phyloP scores from a whole-genome alignment of 352 stramenopile genomes.

The Elongisporangium anandrum region DNA sequence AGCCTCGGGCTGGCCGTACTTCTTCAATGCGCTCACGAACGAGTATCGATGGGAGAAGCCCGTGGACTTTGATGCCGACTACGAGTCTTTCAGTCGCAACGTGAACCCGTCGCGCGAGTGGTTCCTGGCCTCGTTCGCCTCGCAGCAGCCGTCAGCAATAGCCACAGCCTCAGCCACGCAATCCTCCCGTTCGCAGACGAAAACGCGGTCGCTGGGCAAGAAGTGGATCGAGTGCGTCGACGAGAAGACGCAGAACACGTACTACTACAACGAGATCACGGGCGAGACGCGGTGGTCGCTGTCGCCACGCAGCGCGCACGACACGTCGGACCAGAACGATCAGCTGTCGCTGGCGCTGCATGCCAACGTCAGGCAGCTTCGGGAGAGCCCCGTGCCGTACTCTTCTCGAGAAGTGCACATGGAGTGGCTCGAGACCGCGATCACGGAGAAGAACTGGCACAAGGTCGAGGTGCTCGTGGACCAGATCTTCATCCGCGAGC shows the following conservation, averaged over 20 bases:
- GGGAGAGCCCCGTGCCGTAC: constrained; percentile 44
- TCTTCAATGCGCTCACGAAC: constrained; percentile 64
- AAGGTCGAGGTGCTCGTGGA: constrained; percentile 69
- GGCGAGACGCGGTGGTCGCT: constrained; percentile 85
- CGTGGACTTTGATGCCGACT: constrained; percentile 48
- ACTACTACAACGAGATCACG: constrained; percentile 91
- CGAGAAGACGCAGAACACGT: constrained; percentile 71
- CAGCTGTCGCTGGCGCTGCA: constrained; percentile 61
- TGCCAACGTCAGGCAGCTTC: constrained; percentile 45
- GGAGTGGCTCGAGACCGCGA: constrained; percentile 62
- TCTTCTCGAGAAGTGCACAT: constrained; percentile 54
- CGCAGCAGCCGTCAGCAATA: constrained; percentile 15
- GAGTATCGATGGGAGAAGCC: constrained; percentile 82
- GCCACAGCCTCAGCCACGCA: constrained; percentile 5
- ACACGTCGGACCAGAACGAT: constrained; percentile 35
- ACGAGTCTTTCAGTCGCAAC: constrained; percentile 36
- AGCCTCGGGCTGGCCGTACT: constrained; percentile 45
- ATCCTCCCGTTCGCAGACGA: constrained; percentile 4
- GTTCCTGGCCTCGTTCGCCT: constrained; percentile 37
- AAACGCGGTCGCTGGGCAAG: constrained; percentile 40
- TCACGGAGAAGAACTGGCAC: constrained; percentile 50
- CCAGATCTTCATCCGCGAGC: constrained; percentile 64
- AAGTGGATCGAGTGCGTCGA: constrained; percentile 87
- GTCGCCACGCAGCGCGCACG: constrained; percentile 60
- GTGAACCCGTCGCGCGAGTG: constrained; percentile 55